These are phyloP conservation scores for Solanum infundibuliforme DNA, from an alignment of 257 asterid genomes.

Conservation along the genomic window DNA sequence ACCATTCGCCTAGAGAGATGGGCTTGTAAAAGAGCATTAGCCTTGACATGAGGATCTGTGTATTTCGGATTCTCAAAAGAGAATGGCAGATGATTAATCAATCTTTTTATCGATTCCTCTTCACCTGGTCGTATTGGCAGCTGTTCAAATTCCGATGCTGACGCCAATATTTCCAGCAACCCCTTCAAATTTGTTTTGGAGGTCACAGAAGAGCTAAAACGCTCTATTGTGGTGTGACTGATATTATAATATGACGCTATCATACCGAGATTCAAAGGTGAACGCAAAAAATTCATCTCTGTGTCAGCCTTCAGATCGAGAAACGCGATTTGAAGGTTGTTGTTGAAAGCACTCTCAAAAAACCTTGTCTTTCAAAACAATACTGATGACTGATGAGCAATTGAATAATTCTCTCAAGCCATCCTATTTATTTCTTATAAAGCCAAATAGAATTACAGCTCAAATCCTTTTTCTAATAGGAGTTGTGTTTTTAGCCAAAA, in stretches of 20 bases:
- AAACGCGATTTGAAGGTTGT: too few relatives aligned
- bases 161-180: slow-evolving; percentile 24
- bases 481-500: too few relatives aligned
- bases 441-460: not conserved
- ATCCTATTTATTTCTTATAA: not conserved
- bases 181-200: slow-evolving; percentile 30
- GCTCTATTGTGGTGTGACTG: slow-evolving; percentile 32
- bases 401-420: not conserved
- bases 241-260: slow-evolving; percentile 28
- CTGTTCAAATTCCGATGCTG: slow-evolving; percentile 29
- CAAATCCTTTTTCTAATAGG: too few relatives aligned
- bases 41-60: slow-evolving; percentile 28
- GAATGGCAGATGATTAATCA: slow-evolving; percentile 26
- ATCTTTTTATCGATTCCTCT: slow-evolving; percentile 26
- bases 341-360: not conserved
- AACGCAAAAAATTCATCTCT: slow-evolving; percentile 14
- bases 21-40: slow-evolving; percentile 29
- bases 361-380: not conserved
- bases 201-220: slow-evolving; percentile 29
- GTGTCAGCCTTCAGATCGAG: too few relatives aligned
- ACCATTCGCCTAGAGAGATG: slow-evolving; percentile 22
- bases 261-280: slow-evolving; percentile 29
- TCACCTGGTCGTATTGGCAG: slow-evolving; percentile 33
- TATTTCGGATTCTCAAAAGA: slow-evolving; percentile 19
- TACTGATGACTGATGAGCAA: not conserved